Evolutionary conservation across 106 monocot genomes (phyloP).

Genomic region (Amphibolis antarctica): DNA sequence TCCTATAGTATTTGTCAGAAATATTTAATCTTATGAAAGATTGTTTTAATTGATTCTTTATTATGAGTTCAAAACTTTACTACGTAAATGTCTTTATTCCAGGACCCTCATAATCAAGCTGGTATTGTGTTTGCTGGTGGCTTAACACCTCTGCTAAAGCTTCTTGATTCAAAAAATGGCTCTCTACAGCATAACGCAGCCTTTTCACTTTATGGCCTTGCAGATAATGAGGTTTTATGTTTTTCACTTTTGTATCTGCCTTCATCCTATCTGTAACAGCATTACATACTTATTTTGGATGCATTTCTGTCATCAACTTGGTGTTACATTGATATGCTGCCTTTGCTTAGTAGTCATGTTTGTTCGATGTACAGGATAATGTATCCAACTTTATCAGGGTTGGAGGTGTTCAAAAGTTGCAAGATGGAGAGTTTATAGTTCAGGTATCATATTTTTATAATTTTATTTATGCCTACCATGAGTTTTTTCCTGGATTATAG

Average conservation of each 20-base stretch:
- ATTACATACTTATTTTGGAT: too few species aligned
- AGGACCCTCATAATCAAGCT: slow-evolving; percentile 92
- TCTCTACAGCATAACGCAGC: slow-evolving; percentile 98
- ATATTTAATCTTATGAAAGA: too few species aligned
- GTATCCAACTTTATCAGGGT: slow-evolving; percentile 80
- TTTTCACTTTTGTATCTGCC: not conserved
- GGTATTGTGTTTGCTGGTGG: slow-evolving; percentile 91
- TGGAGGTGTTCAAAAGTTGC: slow-evolving; percentile 92
- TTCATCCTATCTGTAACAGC: not conserved
- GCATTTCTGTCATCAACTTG: too few species aligned
- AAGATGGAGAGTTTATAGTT: slow-evolving; percentile 99
- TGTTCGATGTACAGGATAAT: slow-evolving; percentile 55
- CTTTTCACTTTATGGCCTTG: slow-evolving; percentile 97
- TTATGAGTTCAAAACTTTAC: not conserved
- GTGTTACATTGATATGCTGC: too few species aligned
- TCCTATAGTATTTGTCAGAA: too few species aligned
- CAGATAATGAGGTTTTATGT: slow-evolving; percentile 83
- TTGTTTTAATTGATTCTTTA: not conserved
- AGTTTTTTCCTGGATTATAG: too few species aligned
- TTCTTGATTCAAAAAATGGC: slow-evolving; percentile 95
- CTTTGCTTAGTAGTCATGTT: too few species aligned
- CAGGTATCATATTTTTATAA: slow-evolving; percentile 38
- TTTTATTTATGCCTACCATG: too few species aligned
- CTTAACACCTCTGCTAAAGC: slow-evolving; percentile 68
- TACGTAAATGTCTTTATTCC: not conserved